Evolutionary conservation across 1,284 basidiomycete species (phyloP).

Genomic region (Ceratorhiza oryzae-sativae): DNA sequence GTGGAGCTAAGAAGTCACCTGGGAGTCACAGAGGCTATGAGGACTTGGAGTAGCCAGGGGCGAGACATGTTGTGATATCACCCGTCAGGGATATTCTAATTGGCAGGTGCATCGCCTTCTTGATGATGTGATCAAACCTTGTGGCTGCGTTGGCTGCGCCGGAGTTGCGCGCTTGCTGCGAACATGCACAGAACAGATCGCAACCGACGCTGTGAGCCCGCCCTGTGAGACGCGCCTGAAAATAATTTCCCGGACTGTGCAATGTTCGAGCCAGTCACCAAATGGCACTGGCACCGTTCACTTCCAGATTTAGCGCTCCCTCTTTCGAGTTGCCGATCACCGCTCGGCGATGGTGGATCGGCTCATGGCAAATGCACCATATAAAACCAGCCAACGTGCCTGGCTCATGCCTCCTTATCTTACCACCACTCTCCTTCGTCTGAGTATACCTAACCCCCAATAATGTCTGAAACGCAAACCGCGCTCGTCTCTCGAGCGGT

Average conservation of each 20-base stretch:
- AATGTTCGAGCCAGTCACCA: not conserved
- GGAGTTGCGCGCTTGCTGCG: not conserved
- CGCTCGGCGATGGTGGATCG: not conserved
- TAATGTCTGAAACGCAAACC: not conserved
- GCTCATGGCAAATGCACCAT: too few relatives aligned
- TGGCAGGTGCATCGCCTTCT: not conserved
- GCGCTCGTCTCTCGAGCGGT: constrained; percentile 48
- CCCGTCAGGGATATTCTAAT: not conserved
- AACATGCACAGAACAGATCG: not conserved
- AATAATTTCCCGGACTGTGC: not conserved
- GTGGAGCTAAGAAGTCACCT: constrained; percentile 41
- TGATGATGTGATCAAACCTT: not conserved
- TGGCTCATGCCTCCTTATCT: not conserved
- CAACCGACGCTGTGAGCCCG: not conserved
- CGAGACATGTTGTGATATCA: not conserved
- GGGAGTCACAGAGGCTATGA: constrained; percentile 43
- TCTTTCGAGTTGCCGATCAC: not conserved
- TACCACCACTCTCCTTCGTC: not conserved
- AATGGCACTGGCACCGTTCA: not conserved
- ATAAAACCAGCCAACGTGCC: too few relatives aligned
- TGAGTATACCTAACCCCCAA: not conserved
- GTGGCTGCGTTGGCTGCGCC: constrained; percentile 5
- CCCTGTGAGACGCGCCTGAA: too few relatives aligned
- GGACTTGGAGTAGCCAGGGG: constrained; percentile 41
- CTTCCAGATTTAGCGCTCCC: not conserved